Conservation (phyloP, 352 stramenopile genomes). For the Phytophthora syringae region DNA sequence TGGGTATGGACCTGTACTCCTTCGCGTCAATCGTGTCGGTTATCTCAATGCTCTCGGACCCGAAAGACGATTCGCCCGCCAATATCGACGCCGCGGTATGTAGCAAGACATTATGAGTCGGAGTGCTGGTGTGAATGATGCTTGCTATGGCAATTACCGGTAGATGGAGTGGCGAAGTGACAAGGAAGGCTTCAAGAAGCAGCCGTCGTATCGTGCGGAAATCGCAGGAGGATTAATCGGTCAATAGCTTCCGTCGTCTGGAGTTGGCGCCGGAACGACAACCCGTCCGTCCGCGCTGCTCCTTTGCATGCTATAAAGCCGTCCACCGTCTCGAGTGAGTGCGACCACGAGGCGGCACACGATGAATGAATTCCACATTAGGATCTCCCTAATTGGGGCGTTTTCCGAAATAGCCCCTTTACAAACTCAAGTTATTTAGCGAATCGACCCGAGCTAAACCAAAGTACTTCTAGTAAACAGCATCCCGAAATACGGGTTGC, state of each 20-base stretch:
- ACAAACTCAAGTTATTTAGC: no score
- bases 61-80: slow-evolving; percentile 99
- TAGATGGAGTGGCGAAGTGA: slow-evolving; percentile 93
- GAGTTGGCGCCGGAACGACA: neutral
- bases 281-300: neutral
- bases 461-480: no score
- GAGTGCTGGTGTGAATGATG: neutral
- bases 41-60: slow-evolving; percentile 99
- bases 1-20: no score
- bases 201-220: slow-evolving; percentile 91
- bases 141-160: slow-evolving; percentile 9
- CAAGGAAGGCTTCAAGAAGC: slow-evolving; percentile 94
- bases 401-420: no score
- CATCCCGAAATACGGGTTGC: no score
- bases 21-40: no score
- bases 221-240: slow-evolving; percentile 91
- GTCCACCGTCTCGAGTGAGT: slow-evolving; percentile 6
- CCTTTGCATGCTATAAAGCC: slow-evolving; percentile 36
- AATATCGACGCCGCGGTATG: slow-evolving; percentile 99
- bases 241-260: slow-evolving; percentile 4
- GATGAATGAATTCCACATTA: slow-evolving; percentile 27
- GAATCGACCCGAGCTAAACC: no score
- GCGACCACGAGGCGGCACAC: slow-evolving; percentile 3
- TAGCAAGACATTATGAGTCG: slow-evolving; percentile 10
- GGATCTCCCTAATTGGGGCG: no score